Conservation (phyloP, 352 stramenopile species). For the Phytophthora kernoviae region DNA sequence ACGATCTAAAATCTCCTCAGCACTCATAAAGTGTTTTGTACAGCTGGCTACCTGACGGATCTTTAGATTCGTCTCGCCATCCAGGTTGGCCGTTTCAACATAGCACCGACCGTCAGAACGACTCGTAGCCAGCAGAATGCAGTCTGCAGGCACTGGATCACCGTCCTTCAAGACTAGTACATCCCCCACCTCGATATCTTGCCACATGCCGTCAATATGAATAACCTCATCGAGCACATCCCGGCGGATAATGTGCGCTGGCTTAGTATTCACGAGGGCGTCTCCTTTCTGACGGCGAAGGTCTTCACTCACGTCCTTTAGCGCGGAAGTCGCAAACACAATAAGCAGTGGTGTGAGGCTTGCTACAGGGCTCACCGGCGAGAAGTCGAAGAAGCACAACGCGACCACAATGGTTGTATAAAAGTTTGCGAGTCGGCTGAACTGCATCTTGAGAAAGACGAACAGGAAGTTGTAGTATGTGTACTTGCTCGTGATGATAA, state of each 20-base stretch:
- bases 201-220: slow-evolving; percentile 78
- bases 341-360: slow-evolving; percentile 88
- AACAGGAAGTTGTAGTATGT: slow-evolving; percentile 92
- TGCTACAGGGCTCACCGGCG: slow-evolving; percentile 79
- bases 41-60: slow-evolving; percentile 79
- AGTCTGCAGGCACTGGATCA: slow-evolving; percentile 84
- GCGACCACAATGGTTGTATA: slow-evolving; percentile 90
- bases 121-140: slow-evolving; percentile 79
- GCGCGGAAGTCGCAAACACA: slow-evolving; percentile 87
- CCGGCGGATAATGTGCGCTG: slow-evolving; percentile 72
- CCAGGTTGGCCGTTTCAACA: slow-evolving; percentile 86
- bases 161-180: slow-evolving; percentile 82
- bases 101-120: slow-evolving; percentile 80
- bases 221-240: slow-evolving; percentile 58
- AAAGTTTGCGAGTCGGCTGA: slow-evolving; percentile 87
- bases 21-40: slow-evolving; percentile 77
- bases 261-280: slow-evolving; percentile 76
- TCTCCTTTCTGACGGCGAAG: slow-evolving; percentile 81
- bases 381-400: slow-evolving; percentile 91
- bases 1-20: slow-evolving; percentile 75
- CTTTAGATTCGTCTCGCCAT: slow-evolving; percentile 90
- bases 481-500: slow-evolving; percentile 90
- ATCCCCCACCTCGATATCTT: slow-evolving; percentile 87
- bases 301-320: slow-evolving; percentile 89
- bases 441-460: slow-evolving; percentile 91